Evolutionary conservation across 768 basidiomycete species (phyloP).

Genomic region (Tylopilus felleus): DNA sequence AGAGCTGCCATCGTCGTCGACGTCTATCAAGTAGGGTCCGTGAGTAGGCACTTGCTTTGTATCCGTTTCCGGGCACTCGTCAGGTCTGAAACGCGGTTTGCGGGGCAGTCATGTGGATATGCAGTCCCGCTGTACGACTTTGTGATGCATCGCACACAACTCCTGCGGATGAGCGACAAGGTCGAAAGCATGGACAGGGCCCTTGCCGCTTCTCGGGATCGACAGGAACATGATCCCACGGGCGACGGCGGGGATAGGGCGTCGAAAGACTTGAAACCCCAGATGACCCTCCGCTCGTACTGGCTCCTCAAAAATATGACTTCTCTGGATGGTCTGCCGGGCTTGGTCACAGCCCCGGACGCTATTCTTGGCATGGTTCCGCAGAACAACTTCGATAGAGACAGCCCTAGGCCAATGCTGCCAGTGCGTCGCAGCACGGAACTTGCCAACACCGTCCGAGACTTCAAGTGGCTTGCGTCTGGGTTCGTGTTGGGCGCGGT

Average conservation of each 20-base stretch:
- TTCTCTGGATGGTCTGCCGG: slow-evolving; percentile 61
- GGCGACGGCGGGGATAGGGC: neutral
- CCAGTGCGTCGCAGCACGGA: neutral
- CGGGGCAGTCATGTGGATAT: slow-evolving; percentile 61
- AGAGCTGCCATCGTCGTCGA: slow-evolving; percentile 59
- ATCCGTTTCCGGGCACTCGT: neutral
- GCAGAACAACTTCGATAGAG: slow-evolving; percentile 17
- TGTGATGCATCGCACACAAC: slow-evolving; percentile 51
- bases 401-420: slow-evolving; percentile 13
- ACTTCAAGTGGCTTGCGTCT: slow-evolving; percentile 12
- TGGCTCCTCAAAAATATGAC: slow-evolving; percentile 48
- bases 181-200: slow-evolving; percentile 42
- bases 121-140: slow-evolving; percentile 62
- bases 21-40: slow-evolving; percentile 53
- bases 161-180: slow-evolving; percentile 38
- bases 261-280: too few species aligned
- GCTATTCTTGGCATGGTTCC: slow-evolving; percentile 8
- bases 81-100: neutral
- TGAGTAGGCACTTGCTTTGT: slow-evolving; percentile 18
- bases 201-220: slow-evolving; percentile 2
- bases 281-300: slow-evolving; percentile 46
- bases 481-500: slow-evolving; percentile 21
- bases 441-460: neutral
- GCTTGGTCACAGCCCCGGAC: slow-evolving; percentile 33
- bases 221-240: neutral